Conservation (phyloP, 2,329 filamentous ascomycete genomes). For the Clarireedia homoeocarpa region DNA sequence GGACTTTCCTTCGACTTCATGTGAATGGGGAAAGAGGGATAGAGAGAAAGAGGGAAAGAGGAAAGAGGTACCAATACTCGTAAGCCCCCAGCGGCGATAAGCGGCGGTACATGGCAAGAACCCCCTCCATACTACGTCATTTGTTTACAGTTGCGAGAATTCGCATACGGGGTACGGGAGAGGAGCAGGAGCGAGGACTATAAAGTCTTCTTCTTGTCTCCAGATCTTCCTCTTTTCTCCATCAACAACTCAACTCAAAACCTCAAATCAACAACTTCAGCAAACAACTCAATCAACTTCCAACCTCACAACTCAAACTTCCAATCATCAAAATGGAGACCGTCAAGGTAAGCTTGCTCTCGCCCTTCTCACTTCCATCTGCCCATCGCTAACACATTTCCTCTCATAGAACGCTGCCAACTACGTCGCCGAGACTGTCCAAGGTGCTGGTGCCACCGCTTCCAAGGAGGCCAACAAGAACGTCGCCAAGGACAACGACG, state of each 20-base stretch:
- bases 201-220: conserved; percentile 1
- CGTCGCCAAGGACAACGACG: conserved; percentile 44
- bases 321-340: conserved; percentile 28
- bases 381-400: conserved; percentile 3
- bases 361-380: not conserved
- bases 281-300: conserved; percentile 9
- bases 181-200: not conserved
- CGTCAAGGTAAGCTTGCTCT: conserved; percentile 25
- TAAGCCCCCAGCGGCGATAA: too few relatives aligned
- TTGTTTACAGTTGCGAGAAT: too few relatives aligned
- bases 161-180: not conserved
- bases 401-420: conserved; percentile 40
- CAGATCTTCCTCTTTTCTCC: not conserved
- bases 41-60: too few relatives aligned
- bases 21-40: too few relatives aligned
- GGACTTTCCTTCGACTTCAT: too few relatives aligned
- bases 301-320: conserved; percentile 14
- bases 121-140: too few relatives aligned
- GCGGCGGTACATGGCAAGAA: too few relatives aligned
- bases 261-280: conserved; percentile 15
- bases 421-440: conserved; percentile 48
- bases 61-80: too few relatives aligned
- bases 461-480: conserved; percentile 53
- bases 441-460: conserved; percentile 39
- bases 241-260: conserved; percentile 12